phyloP scores from a whole-genome alignment of 208 protist species.

The Wallacemonas sp. region DNA sequence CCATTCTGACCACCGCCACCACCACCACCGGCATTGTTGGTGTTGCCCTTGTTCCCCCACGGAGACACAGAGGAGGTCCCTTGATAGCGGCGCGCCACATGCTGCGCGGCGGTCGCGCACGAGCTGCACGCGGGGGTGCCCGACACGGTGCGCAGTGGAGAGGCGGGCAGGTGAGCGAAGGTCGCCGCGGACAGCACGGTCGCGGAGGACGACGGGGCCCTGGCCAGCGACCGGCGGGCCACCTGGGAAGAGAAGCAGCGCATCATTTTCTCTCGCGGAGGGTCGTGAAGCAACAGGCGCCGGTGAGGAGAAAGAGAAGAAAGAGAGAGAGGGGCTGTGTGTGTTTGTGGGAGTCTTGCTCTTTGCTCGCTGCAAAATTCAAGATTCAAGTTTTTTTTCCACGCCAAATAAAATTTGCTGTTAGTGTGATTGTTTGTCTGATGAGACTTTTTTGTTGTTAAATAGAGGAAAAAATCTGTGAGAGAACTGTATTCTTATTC shows the following conservation, averaged over 20 bases:
- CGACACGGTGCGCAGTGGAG: not conserved
- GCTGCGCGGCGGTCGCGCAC: too few species aligned
- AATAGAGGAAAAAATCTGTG: constrained; percentile 15
- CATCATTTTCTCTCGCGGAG: constrained; percentile 28
- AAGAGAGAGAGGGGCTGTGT: not conserved
- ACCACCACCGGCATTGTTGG: constrained; percentile 29
- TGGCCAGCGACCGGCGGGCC: not conserved
- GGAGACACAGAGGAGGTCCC: constrained; percentile 49
- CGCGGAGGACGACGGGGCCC: not conserved
- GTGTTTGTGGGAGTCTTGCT: not conserved
- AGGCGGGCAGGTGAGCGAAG: not conserved
- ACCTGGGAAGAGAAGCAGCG: constrained; percentile 17
- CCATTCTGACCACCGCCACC: too few species aligned
- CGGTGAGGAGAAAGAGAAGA: not conserved
- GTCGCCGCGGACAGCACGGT: not conserved
- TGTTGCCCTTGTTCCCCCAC: constrained; percentile 37
- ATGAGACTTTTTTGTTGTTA: not conserved
- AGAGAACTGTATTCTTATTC: not conserved
- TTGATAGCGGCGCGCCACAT: constrained; percentile 12
- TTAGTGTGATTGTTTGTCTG: too few species aligned
- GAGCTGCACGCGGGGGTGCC: too few species aligned
- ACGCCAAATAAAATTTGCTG: too few species aligned
- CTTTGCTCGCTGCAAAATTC: not conserved
- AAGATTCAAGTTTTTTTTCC: constrained; percentile 9
- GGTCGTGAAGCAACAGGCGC: not conserved